These are phyloP conservation scores for Kalaharituber pfeilii DNA, from an alignment of 2,329 filamentous ascomycete species.

Conservation along the genomic window DNA sequence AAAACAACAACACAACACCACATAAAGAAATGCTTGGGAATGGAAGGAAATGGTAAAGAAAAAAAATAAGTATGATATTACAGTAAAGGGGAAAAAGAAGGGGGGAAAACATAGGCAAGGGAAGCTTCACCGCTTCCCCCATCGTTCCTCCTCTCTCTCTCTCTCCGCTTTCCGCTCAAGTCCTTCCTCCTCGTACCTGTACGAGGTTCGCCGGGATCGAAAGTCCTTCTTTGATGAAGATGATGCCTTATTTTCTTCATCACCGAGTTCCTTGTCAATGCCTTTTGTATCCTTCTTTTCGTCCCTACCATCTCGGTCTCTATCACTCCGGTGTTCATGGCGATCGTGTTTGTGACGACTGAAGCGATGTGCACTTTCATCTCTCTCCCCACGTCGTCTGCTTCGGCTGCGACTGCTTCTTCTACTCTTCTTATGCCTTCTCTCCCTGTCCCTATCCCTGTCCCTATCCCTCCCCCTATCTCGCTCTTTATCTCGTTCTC, in stretches of 20 bases:
- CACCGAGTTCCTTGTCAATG: conserved; percentile 8
- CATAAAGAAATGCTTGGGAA: neutral
- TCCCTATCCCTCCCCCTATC: neutral
- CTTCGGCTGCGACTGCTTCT: neutral
- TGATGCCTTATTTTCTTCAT: conserved; percentile 9
- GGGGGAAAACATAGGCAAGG: too few species aligned
- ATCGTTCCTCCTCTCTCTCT: conserved; percentile 22
- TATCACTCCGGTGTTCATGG: conserved; percentile 14
- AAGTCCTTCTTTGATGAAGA: conserved; percentile 17
- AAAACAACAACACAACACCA: too few species aligned
- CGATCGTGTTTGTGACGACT: conserved; percentile 17
- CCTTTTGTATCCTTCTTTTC: conserved; percentile 16
- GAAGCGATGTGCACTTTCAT: conserved; percentile 15
- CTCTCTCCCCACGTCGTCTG: neutral
- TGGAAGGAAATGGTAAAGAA: neutral
- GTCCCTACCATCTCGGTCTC: conserved; percentile 17
- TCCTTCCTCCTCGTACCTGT: conserved; percentile 23
- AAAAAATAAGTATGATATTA: neutral
- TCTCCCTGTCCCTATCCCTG: neutral
- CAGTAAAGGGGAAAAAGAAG: neutral
- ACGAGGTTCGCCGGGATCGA: conserved; percentile 20
- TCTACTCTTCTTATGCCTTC: neutral
- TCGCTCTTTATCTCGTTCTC: neutral
- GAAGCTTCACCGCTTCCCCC: conserved; percentile 15
- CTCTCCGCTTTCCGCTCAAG: conserved; percentile 22